Percentiles rank a stretch among this genome's conserved stretches.
Conservation (phyloP, 2,329 filamentous ascomycete species). For the Fusarium nelsonii region DNA sequence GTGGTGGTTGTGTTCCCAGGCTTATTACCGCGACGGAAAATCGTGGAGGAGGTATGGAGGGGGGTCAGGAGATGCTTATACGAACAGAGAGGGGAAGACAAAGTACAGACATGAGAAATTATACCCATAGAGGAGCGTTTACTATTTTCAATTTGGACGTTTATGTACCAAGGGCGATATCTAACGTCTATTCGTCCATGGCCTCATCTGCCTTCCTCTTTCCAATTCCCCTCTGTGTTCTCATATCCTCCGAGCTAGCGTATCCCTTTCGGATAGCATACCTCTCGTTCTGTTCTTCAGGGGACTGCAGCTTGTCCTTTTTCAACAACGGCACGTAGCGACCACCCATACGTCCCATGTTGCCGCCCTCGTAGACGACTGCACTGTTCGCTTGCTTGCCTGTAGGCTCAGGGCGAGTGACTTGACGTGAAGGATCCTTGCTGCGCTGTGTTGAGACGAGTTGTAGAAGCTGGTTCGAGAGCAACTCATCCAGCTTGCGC, state of each 20-base stretch:
- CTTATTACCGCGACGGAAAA: constrained; percentile 77
- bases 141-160: constrained; percentile 7
- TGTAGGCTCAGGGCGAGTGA: constrained; percentile 25
- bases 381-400: constrained; percentile 45
- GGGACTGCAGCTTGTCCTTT: constrained; percentile 61
- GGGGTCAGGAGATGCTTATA: constrained; percentile 86
- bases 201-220: constrained; percentile 48
- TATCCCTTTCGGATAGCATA: constrained; percentile 74
- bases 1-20: constrained; percentile 95
- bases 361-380: constrained; percentile 67
- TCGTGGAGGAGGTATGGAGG: constrained; percentile 92
- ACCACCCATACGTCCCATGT: constrained; percentile 63
- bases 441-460: constrained; percentile 61
- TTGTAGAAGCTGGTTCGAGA: constrained; percentile 80
- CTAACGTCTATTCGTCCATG: constrained; percentile 41
- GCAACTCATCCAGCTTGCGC: constrained; percentile 88
- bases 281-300: constrained; percentile 69
- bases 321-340: constrained; percentile 68
- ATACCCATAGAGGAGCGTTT: constrained; percentile 19
- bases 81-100: constrained; percentile 58
- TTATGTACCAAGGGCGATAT: constrained; percentile 12
- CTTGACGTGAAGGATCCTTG: constrained; percentile 30
- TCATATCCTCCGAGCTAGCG: constrained; percentile 63
- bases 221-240: constrained; percentile 50
- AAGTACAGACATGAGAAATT: constrained; percentile 36